Base-by-base conservation (phyloP, 306 rosid species). In the Castanea sativa region DNA sequence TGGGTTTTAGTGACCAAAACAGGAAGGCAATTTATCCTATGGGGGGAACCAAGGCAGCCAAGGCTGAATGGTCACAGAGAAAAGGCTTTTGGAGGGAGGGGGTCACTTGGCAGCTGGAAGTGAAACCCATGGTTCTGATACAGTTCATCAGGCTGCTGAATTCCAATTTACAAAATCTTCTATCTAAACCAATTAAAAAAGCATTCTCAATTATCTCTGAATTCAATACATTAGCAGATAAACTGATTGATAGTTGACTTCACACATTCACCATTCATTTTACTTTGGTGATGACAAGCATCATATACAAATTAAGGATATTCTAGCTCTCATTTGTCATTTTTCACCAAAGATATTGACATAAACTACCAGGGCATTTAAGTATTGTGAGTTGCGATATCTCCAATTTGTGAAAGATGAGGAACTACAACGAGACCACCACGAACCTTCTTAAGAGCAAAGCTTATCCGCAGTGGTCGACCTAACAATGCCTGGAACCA, bases 391-490 rank as follows among this genome's bases (percentile, higher is more conserved):
- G 69, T 53, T 19, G 59, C 51, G 33, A 76, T 41, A 61, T 80
- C 81, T 65, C 84, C 63, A 3, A n/a, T 11, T 57, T 81, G 79
- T 69, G 96, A 82, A 82, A 92, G 78, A 67, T 88, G 91, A 86
- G 95, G 93, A 72, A 92, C 91, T 51, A 92, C 92, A 35, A 91
- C 85, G 23, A 92, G 93, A 63, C 79, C 92, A 4, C 99, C 97
- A 55, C 97, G 90, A 59, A 85, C 88, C 79, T 87, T 92, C 58
- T 90, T 91, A 1, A 90, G 88, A n/a, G 95, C 97, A 85, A 84
- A 91, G 78, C 72, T 90, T 78, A 94, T 85, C 77, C 93, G 88
- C 81, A 94, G 82, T 4, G 99, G 97, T 71, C 97, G 87, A 61
- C 97, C 97, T 73, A 94, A 73, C 71, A 94, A 77, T 10, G 97